Evolutionary conservation across 148 eudicot species (phyloP).

Genomic region (Fagopyrum esculentum): DNA sequence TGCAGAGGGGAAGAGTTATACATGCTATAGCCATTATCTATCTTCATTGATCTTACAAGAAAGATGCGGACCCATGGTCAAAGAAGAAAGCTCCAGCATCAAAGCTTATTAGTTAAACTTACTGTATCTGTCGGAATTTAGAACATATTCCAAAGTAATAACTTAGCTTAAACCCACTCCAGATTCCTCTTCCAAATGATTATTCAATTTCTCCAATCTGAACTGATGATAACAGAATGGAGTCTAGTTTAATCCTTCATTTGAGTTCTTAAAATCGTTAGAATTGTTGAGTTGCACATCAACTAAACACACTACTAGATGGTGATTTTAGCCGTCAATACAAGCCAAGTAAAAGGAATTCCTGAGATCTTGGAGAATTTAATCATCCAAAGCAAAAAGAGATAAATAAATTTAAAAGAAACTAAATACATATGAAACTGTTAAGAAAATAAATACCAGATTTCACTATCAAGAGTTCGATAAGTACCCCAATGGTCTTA

Average conservation of each 20-base stretch:
- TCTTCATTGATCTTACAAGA: neutral
- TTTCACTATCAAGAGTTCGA: neutral
- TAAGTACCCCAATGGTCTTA: neutral
- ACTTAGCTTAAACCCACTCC: neutral
- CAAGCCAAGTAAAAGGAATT: neutral
- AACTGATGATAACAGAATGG: neutral
- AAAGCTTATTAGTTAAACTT: neutral
- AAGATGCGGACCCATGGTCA: neutral
- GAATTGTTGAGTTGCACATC: too few species aligned
- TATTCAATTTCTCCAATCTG: neutral
- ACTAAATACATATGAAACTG: slow-evolving; percentile 4
- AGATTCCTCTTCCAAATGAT: neutral
- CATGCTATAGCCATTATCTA: neutral
- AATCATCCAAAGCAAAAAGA: slow-evolving; percentile 6
- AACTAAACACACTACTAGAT: too few species aligned
- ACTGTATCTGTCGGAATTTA: neutral
- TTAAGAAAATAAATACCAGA: slow-evolving; percentile 2
- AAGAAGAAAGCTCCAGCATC: neutral
- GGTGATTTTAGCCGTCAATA: neutral
- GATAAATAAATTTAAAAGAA: neutral
- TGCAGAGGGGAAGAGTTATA: too few species aligned
- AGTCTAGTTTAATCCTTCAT: too few species aligned
- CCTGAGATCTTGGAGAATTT: neutral
- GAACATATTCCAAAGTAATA: neutral
- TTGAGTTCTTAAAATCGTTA: too few species aligned